Base-by-base conservation (phyloP, 164 flowering plant genomes). In the Liquidambar formosana region DNA sequence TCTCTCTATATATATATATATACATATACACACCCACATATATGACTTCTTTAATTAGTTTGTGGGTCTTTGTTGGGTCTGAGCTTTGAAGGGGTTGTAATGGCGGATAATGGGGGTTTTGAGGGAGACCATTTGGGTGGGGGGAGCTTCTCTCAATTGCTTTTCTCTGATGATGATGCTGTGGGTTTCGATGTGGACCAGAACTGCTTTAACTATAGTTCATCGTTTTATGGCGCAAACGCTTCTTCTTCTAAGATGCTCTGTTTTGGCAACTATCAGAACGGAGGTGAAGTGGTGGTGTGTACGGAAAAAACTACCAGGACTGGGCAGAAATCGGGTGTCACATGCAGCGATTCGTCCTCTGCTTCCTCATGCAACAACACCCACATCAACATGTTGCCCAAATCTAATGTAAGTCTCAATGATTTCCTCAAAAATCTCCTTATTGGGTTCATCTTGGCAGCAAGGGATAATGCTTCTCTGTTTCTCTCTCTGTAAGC, bases 281-380 rank as follows among this genome's bases (percentile, higher is more conserved):
- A 56, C 22, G 69, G 76, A 43, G 64, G 62, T 5, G 79, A 67
- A 48, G 59, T 22, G 21, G 67, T 61, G 48, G 61, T 62, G 22
- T 60, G 64, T 52, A 65, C 19, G 18, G 21, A 4, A 12, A 44
- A 57, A 49, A 49, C 45, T 33, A 33, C 67, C 14, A 44, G 4
- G n/a, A 65, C 71, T n/a, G 56, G 74, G 18, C 79, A 65, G 76
- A 77, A 54, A 61, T 66, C 85, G 10, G 81, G 76, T 8, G 47
- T 75, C 18, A 71, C 77, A 43, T 88, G 81, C 75, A 81, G 79
- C 58, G 88, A 79, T 57, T 80, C 88, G 11, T 80, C 87, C 8
- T 81, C 92, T 0, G 67, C 77, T 69, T 78, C 88, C 46, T 83
- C 88, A 0, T 72, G 75, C 23, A 79, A 63, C 52, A 79, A 67